A percentile compares a stretch with the other conserved stretches of the same genome.
Evolutionary conservation across 805 yeast species (phyloP).

Genomic region (Hanseniaspora meyeri): DNA sequence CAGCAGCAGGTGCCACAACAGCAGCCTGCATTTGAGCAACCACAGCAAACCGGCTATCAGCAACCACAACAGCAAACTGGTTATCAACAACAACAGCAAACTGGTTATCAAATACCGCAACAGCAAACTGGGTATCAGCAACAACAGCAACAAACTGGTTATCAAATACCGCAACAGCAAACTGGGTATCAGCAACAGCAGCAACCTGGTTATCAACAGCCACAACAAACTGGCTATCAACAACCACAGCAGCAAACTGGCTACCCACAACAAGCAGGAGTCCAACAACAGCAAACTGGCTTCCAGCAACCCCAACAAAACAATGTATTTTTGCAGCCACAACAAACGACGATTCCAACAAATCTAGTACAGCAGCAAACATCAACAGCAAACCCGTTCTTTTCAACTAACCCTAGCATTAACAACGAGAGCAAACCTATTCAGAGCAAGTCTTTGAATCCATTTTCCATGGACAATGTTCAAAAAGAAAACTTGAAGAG

Average conservation of each 20-base stretch:
- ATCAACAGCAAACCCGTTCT: conserved; percentile 12
- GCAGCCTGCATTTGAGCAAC: conserved; percentile 21
- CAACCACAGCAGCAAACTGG: conserved; percentile 13
- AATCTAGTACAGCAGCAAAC: conserved; percentile 15
- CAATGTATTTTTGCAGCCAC: conserved; percentile 18
- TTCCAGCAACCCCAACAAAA: conserved; percentile 16
- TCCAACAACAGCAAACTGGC: conserved; percentile 4
- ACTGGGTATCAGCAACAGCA: conserved; percentile 4
- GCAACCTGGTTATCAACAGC: conserved; percentile 1
- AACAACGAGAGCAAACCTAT: conserved; percentile 18
- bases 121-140: conserved; percentile 15
- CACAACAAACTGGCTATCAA: conserved; percentile 7
- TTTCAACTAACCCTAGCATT: conserved; percentile 10
- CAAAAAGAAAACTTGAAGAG: conserved; percentile 17
- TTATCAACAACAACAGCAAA: conserved; percentile 10
- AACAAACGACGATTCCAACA: conserved; percentile 15
- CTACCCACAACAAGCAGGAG: conserved; percentile 8
- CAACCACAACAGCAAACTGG: background rate
- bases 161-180: conserved; percentile 19
- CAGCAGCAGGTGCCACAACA: conserved; percentile 15
- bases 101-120: conserved; percentile 3
- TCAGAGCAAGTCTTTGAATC: conserved; percentile 29
- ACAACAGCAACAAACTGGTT: conserved; percentile 19
- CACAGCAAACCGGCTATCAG: conserved; percentile 15
- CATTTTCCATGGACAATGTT: conserved; percentile 28